These are phyloP conservation scores for Holtermannia corniformis DNA, from an alignment of 768 basidiomycete genomes.

Conservation along the genomic window DNA sequence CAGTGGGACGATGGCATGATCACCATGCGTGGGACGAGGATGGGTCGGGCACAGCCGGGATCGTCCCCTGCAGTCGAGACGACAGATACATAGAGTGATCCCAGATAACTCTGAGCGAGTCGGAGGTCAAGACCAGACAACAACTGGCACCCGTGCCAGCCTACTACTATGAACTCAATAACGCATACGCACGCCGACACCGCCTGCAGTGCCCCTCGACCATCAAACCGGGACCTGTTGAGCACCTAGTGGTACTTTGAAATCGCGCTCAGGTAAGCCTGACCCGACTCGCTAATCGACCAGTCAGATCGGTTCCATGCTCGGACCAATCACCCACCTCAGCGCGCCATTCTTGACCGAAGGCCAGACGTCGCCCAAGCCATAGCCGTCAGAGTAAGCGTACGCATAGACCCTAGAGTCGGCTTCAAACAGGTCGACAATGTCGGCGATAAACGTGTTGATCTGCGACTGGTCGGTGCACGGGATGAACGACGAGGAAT, in stretches of 20 bases:
- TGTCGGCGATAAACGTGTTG: slow-evolving; percentile 38
- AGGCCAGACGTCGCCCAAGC: slow-evolving; percentile 39
- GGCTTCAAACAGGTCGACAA: slow-evolving; percentile 37
- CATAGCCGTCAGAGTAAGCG: slow-evolving; percentile 37
- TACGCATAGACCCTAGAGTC: slow-evolving; percentile 38
- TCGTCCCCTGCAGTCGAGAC: no score
- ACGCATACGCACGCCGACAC: no score
- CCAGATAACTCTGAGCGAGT: no score
- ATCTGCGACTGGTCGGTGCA: slow-evolving; percentile 41
- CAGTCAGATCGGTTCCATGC: not conserved
- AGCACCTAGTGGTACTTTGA: slow-evolving; percentile 27
- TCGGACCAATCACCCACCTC: slow-evolving; percentile 15
- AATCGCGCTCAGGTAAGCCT: slow-evolving; percentile 35
- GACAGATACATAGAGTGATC: no score
- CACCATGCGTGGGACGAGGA: no score
- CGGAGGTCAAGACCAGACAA: no score
- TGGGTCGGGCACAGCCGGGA: no score
- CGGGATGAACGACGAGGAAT: slow-evolving; percentile 28
- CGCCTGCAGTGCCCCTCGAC: no score
- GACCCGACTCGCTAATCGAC: slow-evolving; percentile 21
- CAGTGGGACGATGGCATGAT: no score
- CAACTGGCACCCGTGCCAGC: no score
- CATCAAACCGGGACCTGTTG: no score
- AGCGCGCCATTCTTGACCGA: slow-evolving; percentile 24
- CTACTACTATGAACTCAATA: no score